Percentiles rank a stretch among this genome's conserved stretches.
phyloP scores from a whole-genome alignment of 805 yeast genomes.

The Hanseniaspora taiwanica region DNA sequence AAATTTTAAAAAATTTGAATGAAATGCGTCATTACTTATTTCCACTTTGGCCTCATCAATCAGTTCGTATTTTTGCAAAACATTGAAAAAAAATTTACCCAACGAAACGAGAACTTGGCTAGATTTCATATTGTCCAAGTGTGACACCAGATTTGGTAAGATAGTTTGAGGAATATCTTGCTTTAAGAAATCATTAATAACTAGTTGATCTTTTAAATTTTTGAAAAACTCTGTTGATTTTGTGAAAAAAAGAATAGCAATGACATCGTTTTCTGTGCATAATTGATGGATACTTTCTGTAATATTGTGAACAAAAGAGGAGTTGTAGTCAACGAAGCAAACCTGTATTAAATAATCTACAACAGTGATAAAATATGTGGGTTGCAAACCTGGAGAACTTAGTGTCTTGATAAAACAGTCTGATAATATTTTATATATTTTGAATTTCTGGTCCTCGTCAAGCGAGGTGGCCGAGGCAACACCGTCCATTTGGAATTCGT shows the following conservation, averaged over 20 bases:
- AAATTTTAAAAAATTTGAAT: neutral
- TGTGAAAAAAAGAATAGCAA: constrained; percentile 18
- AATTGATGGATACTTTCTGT: constrained; percentile 15
- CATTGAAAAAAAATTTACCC: constrained; percentile 16
- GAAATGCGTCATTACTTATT: neutral
- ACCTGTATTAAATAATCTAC: constrained; percentile 20
- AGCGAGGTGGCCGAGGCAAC: constrained; percentile 4
- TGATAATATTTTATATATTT: constrained; percentile 4
- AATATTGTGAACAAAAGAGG: constrained; percentile 14
- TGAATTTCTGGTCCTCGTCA: constrained; percentile 2
- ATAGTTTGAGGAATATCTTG: constrained; percentile 15
- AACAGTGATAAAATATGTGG: constrained; percentile 1
- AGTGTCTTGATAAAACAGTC: constrained; percentile 11
- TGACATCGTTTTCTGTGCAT: constrained; percentile 4
- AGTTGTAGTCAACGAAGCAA: constrained; percentile 19
- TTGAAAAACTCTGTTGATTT: constrained; percentile 16
- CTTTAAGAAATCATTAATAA: constrained; percentile 15
- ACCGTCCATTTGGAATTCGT: constrained; percentile 3
- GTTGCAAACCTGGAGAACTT: constrained; percentile 1
- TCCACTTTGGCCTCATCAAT: neutral
- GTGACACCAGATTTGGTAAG: constrained; percentile 14
- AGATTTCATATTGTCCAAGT: constrained; percentile 5
- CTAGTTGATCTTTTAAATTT: constrained; percentile 17
- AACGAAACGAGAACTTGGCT: constrained; percentile 15
- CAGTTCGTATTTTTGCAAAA: constrained; percentile 2